Evolutionary conservation across 495 filamentous ascomycete genomes (phyloP).

Genomic region (Trichoderma erinaceum): DNA sequence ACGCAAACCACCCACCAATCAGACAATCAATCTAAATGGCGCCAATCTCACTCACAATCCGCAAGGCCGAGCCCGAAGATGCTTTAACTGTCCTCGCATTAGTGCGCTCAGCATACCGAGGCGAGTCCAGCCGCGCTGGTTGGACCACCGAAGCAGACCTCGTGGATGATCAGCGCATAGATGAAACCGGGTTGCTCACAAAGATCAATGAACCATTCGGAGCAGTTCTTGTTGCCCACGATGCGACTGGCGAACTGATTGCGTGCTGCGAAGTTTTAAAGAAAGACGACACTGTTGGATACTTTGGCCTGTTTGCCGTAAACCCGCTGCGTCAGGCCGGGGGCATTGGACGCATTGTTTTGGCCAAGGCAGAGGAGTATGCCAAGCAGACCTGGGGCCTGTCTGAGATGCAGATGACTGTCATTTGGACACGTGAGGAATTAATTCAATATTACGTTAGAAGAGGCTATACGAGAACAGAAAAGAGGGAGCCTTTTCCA

Average conservation of each 20-base stretch:
- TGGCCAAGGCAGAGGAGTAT: constrained; percentile 37
- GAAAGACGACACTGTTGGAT: constrained; percentile 22
- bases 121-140: constrained; percentile 30
- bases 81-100: constrained; percentile 19
- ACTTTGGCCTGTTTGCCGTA: constrained; percentile 41
- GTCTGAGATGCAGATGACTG: constrained; percentile 30
- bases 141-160: constrained; percentile 39
- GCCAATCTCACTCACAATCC: constrained; percentile 18
- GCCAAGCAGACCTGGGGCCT: constrained; percentile 28
- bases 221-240: constrained; percentile 30
- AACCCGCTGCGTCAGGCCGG: constrained; percentile 30
- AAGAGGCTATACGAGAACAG: constrained; percentile 37
- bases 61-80: not conserved
- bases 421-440: constrained; percentile 33
- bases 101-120: constrained; percentile 39
- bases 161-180: constrained; percentile 27
- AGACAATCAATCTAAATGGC: not conserved
- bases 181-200: constrained; percentile 25
- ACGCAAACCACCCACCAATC: too few species aligned
- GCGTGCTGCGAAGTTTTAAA: constrained; percentile 32
- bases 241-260: constrained; percentile 19
- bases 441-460: constrained; percentile 41
- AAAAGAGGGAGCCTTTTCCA: constrained; percentile 37
- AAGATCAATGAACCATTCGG: constrained; percentile 37
- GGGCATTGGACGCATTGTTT: constrained; percentile 36